Evolutionary conservation across 257 asterid genomes (phyloP).

Genomic region (Nicotiana attenuata): DNA sequence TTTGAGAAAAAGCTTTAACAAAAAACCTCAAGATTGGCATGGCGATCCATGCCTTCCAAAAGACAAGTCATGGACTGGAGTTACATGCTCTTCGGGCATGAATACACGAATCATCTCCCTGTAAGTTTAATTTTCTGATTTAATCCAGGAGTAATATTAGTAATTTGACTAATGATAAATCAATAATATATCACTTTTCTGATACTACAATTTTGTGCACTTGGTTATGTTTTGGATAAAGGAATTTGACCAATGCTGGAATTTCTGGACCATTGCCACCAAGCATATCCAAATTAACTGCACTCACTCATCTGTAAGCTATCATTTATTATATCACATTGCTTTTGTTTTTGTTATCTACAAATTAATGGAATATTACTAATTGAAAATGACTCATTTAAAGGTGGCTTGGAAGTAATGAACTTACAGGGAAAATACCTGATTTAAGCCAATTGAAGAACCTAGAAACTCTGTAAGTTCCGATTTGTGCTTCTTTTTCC

Average conservation of each 20-base stretch:
- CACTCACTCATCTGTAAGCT: slow-evolving; percentile 62
- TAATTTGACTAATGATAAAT: not conserved
- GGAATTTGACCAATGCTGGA: slow-evolving; percentile 67
- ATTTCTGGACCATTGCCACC: slow-evolving; percentile 53
- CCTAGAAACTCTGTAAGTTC: slow-evolving; percentile 61
- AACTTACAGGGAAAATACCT: slow-evolving; percentile 57
- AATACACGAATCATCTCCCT: slow-evolving; percentile 44
- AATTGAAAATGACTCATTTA: not conserved
- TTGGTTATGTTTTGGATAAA: slow-evolving; percentile 21
- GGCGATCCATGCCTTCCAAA: slow-evolving; percentile 90
- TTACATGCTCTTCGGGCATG: slow-evolving; percentile 36
- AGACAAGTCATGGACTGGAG: slow-evolving; percentile 65
- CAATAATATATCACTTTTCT: not conserved
- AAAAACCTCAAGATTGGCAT: slow-evolving; percentile 62
- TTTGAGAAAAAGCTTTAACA: slow-evolving; percentile 24
- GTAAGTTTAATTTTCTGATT: slow-evolving; percentile 35
- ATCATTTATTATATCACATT: not conserved
- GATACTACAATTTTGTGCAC: not conserved
- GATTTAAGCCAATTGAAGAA: slow-evolving; percentile 51
- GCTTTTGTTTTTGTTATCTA: not conserved
- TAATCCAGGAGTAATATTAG: not conserved
- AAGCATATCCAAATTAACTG: slow-evolving; percentile 50
- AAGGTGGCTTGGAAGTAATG: slow-evolving; percentile 81
- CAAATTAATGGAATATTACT: not conserved
- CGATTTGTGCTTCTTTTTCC: not conserved